Conservation (phyloP, 306 rosid genomes). For the Lathyrus tuberosus region DNA sequence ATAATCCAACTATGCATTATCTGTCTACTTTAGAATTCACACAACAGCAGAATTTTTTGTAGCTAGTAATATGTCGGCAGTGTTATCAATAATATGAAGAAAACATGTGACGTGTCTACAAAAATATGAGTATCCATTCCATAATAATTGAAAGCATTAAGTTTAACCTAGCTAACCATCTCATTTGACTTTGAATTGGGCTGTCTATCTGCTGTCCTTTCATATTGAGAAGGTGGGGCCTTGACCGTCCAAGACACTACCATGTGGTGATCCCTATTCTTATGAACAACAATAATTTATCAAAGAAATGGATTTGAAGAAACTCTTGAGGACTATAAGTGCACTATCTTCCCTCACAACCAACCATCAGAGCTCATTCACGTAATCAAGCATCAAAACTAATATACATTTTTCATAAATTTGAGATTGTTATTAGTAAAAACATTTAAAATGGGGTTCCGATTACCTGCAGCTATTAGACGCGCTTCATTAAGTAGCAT, state of each 20-base stretch:
- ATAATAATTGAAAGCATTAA: not conserved
- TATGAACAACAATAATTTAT: not conserved
- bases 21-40: not conserved
- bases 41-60: not conserved
- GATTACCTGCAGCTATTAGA: not conserved
- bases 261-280: not conserved
- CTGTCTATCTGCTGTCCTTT: not conserved
- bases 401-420: not conserved
- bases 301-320: not conserved
- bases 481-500: not conserved
- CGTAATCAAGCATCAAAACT: not conserved
- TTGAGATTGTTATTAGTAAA: not conserved
- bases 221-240: not conserved
- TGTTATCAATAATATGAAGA: not conserved
- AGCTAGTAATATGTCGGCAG: not conserved
- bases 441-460: not conserved
- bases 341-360: not conserved
- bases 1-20: not conserved
- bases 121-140: no score
- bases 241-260: conserved; percentile 1
- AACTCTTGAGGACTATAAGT: conserved; percentile 20
- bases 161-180: not conserved
- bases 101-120: not conserved
- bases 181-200: conserved; percentile 1
- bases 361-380: not conserved